Evolutionary conservation across 768 basidiomycete species (phyloP), one percentile per base, ranked within the genome.

Genomic region (Mycena floridula): DNA sequence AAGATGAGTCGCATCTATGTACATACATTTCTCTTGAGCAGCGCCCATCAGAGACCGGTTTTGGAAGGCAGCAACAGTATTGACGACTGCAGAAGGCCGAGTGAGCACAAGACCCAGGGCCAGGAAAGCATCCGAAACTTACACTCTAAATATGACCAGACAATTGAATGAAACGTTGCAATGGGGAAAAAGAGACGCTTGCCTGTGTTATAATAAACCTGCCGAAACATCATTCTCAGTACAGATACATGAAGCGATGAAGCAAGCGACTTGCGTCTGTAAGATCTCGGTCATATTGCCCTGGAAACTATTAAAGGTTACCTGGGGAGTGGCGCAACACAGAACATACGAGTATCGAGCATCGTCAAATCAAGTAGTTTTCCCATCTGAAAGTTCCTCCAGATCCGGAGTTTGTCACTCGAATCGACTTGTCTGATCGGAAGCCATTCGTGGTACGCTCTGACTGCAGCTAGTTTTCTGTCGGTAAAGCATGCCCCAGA

Each of bases 401-500:
- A 81, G 42, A 80, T 80, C 22, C 77, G 66, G 13, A 81, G 68
- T 51, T 74, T 68, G 58, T 80, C 76, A 41, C 69, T 68, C 1
- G 69, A 66, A 30, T 69, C 69, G 15, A 81, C 74, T 49, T 79
- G 75, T 8, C 80, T 68, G 47, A 81, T 76, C 11, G 77, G 78
- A 64, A 81, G 70, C 78, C 78, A 80, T 48, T 79, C 77, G 52
- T 80, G 76, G 52, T 78, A 79, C 0, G 76, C 77, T 24, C 77
- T 63, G 21, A 79, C 70, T 7, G 75, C 79, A 36, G 78, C 76
- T 2, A 77, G 57, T 57, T 81, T 81, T 25, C 79, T 62, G 54
- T 80, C 74, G 4, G 76, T 76, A 60, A 79, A 80, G 52, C 76
- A 76, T 11, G 74, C 75, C 3, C 72, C 74, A 2, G 75, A 74